A percentile compares a stretch with the other conserved stretches of the same genome.
Conservation (phyloP, 2,329 filamentous ascomycete genomes). For the Pseudocercospora macadamiae region DNA sequence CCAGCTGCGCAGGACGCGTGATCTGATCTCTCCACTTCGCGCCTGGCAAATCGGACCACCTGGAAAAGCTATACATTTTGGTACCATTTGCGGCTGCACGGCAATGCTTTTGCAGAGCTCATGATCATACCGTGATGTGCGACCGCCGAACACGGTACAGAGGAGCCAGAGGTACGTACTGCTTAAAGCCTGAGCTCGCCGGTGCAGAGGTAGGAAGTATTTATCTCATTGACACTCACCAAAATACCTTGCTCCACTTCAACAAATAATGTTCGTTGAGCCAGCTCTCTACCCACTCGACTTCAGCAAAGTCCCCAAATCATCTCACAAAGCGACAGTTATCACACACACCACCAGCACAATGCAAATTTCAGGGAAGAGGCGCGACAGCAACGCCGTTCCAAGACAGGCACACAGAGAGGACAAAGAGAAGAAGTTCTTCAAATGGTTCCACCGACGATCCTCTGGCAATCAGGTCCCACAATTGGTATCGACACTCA, state of each 20-base stretch:
- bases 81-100: not conserved
- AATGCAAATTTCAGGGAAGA: constrained; percentile 5
- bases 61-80: not conserved
- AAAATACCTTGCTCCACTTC: too few species aligned
- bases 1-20: constrained; percentile 6
- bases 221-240: too few species aligned
- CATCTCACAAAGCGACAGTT: constrained; percentile 10
- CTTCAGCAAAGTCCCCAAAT: constrained; percentile 3
- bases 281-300: constrained; percentile 6
- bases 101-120: constrained; percentile 3
- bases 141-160: not conserved
- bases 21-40: constrained; percentile 14
- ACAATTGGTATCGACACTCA: constrained; percentile 16
- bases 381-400: not conserved
- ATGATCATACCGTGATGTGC: constrained; percentile 10
- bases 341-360: not conserved
- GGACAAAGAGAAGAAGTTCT: constrained; percentile 1
- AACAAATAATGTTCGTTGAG: constrained; percentile 3
- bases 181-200: not conserved
- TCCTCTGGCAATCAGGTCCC: constrained; percentile 20
- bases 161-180: not conserved
- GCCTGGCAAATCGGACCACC: constrained; percentile 3
- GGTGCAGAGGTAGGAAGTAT: not conserved
- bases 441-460: constrained; percentile 18
- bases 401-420: constrained; percentile 1